These are phyloP conservation scores for Daedaleopsis nitida DNA, from an alignment of 768 basidiomycete genomes.

Conservation along the genomic window DNA sequence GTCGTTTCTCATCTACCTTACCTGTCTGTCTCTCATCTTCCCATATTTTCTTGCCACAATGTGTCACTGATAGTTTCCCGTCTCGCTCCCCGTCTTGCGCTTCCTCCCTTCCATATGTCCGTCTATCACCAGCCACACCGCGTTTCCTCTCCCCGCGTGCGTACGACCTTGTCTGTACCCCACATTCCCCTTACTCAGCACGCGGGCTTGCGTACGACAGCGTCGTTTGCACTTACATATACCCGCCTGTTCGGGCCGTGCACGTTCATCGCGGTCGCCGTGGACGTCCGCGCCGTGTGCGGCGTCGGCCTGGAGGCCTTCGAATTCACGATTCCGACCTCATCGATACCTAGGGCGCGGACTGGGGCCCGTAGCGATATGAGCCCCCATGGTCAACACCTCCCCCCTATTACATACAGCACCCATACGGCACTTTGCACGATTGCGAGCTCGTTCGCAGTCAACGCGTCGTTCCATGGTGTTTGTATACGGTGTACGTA, in stretches of 20 bases:
- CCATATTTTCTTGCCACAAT: background rate
- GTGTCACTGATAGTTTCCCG: background rate
- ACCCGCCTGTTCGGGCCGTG: background rate
- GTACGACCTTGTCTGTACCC: background rate
- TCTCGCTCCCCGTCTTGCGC: background rate
- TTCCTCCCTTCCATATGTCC: background rate
- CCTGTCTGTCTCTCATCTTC: background rate
- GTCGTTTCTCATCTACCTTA: conserved; percentile 12
- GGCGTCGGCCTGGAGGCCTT: background rate
- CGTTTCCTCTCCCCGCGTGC: background rate
- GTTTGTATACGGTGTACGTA: no score
- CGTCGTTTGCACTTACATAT: conserved; percentile 9
- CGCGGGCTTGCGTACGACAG: conserved; percentile 14
- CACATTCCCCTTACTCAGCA: background rate
- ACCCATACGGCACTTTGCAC: no score
- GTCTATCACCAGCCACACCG: background rate
- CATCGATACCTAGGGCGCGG: background rate
- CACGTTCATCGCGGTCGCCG: background rate
- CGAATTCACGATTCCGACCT: background rate
- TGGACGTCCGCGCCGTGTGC: background rate
- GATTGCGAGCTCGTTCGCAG: no score
- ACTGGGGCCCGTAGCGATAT: background rate
- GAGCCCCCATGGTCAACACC: no score
- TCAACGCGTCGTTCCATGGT: no score
- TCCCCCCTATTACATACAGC: background rate